Conservation (phyloP, 164 flowering plant species). For the Liriodendron chinense region DNA sequence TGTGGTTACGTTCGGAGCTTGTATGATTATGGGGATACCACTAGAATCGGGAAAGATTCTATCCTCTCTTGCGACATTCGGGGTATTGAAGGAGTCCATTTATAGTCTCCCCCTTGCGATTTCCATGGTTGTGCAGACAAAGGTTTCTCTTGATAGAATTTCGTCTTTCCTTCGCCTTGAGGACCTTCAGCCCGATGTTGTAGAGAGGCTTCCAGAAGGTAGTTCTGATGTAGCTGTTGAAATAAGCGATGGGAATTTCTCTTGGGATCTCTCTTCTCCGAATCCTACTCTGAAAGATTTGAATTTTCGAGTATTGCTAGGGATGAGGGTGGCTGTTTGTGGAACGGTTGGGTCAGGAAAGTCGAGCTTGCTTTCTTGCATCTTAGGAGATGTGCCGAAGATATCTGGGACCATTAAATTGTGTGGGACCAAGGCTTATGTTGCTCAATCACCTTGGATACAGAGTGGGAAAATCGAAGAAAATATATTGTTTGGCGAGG, state of each 20-base stretch:
- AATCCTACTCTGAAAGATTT: conserved; percentile 38
- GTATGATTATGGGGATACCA: conserved; percentile 57
- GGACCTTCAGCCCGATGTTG: conserved; percentile 43
- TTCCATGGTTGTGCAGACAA: conserved; percentile 64
- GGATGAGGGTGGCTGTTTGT: conserved; percentile 57
- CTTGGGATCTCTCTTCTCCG: conserved; percentile 24
- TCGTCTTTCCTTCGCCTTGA: conserved; percentile 55
- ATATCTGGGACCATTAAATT: conserved; percentile 38
- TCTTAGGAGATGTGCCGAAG: conserved; percentile 54
- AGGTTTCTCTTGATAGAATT: conserved; percentile 70
- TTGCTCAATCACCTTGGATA: conserved; percentile 90
- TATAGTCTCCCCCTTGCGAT: conserved; percentile 57
- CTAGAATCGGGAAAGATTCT: conserved; percentile 67
- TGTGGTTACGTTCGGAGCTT: conserved; percentile 53
- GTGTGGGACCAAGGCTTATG: conserved; percentile 73
- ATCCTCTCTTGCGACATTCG: conserved; percentile 77
- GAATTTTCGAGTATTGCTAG: conserved; percentile 33
- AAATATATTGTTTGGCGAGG: conserved; percentile 77
- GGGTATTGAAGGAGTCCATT: conserved; percentile 67
- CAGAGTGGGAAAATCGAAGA: conserved; percentile 86
- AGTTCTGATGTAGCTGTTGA: conserved; percentile 50
- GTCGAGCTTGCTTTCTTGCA: conserved; percentile 54
- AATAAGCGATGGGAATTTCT: conserved; percentile 41
- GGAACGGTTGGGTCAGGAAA: conserved; percentile 67
- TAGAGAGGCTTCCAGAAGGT: conserved; percentile 44